Percentiles rank a stretch among this genome's conserved stretches.
Evolutionary conservation across 495 filamentous ascomycete genomes (phyloP).

Genomic region (Pseudoneurospora amorphoporcata): DNA sequence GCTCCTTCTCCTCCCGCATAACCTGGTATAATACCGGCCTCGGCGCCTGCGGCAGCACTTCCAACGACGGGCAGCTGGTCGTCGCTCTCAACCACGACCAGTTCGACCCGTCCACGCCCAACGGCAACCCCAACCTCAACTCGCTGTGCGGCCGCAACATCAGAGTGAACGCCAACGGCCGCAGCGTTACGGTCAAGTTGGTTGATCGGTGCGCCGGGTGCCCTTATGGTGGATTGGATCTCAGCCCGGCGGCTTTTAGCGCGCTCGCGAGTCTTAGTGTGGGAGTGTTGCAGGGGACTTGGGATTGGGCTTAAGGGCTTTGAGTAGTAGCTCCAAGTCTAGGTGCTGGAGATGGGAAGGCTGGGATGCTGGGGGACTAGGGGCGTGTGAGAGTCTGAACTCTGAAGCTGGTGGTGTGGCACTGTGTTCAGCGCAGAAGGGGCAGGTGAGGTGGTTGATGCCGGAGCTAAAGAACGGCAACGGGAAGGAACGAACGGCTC

Average conservation of each 20-base stretch:
- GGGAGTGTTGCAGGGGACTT: background rate
- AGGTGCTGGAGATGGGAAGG: background rate
- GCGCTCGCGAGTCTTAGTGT: background rate
- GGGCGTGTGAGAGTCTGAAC: background rate
- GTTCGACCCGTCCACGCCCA: background rate
- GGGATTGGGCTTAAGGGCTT: background rate
- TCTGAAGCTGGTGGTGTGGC: background rate
- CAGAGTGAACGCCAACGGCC: background rate
- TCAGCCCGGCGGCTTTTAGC: background rate
- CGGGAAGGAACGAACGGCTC: too few relatives aligned
- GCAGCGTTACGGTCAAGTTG: background rate
- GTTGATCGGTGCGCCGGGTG: background rate
- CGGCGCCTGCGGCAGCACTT: background rate
- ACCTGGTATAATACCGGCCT: background rate
- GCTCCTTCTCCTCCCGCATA: background rate
- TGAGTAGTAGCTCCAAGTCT: background rate
- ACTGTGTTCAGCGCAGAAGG: too few relatives aligned
- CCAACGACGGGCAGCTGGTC: background rate
- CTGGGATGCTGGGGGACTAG: background rate
- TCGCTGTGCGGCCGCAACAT: background rate
- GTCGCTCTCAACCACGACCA: background rate
- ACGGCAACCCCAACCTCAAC: background rate
- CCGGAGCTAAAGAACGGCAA: background rate
- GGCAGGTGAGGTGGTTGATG: background rate
- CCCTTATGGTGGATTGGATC: background rate